These are phyloP conservation scores for Mycena pura DNA, from an alignment of 768 basidiomycete genomes.

Conservation along the genomic window DNA sequence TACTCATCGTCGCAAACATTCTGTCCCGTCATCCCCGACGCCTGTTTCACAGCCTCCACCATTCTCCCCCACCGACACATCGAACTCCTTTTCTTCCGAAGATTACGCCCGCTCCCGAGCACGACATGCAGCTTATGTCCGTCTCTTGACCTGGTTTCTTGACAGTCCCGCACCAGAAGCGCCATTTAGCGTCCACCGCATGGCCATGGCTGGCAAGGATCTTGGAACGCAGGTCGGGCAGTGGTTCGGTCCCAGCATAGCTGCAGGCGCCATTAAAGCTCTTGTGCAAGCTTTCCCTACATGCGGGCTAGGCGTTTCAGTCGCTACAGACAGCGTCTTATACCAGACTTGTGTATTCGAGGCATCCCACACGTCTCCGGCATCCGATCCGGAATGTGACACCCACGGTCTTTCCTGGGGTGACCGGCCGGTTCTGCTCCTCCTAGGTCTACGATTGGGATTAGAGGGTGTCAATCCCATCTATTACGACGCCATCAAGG, in stretches of 20 bases:
- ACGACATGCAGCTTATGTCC: slow-evolving; percentile 84
- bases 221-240: slow-evolving; percentile 95
- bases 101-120: slow-evolving; percentile 5
- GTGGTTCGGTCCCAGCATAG: slow-evolving; percentile 98
- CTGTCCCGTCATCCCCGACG: slow-evolving; percentile 57
- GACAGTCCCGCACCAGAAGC: slow-evolving; percentile 85
- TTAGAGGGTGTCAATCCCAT: slow-evolving; percentile 94
- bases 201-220: slow-evolving; percentile 94
- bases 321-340: slow-evolving; percentile 83
- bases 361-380: slow-evolving; percentile 60
- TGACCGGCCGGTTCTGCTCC: slow-evolving; percentile 80
- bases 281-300: slow-evolving; percentile 83
- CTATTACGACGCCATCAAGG: slow-evolving; percentile 82
- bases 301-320: slow-evolving; percentile 79
- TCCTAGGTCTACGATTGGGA: slow-evolving; percentile 87
- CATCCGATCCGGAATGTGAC: slow-evolving; percentile 35
- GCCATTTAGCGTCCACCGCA: slow-evolving; percentile 95
- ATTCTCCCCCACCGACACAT: slow-evolving; percentile 32
- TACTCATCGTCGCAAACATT: slow-evolving; percentile 25
- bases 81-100: slow-evolving; percentile 28
- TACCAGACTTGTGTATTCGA: slow-evolving; percentile 87
- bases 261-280: slow-evolving; percentile 93
- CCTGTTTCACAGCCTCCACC: slow-evolving; percentile 57
- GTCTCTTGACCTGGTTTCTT: slow-evolving; percentile 93
- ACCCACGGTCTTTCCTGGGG: slow-evolving; percentile 65